These are phyloP conservation scores for Alternaria sp. DNA, from an alignment of 2,329 filamentous ascomycete genomes.

Conservation along the genomic window DNA sequence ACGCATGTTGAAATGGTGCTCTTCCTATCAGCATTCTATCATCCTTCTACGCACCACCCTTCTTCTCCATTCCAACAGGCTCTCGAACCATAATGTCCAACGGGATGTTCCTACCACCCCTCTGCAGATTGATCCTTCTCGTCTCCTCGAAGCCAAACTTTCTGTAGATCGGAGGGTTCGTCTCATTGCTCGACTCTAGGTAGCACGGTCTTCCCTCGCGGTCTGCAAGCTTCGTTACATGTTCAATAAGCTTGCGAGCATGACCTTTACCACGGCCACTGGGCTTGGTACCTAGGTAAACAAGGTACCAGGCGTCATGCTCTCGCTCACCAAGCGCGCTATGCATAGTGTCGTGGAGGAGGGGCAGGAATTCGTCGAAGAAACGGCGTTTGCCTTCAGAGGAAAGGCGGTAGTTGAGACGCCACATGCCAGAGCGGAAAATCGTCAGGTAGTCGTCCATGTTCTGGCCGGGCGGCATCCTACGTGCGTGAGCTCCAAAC, in stretches of 20 bases:
- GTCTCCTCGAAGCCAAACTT: conserved; percentile 76
- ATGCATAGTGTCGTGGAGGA: conserved; percentile 76
- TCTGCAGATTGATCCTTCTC: conserved; percentile 69
- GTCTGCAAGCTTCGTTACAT: conserved; percentile 73
- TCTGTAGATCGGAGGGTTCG: conserved; percentile 75
- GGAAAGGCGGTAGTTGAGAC: conserved; percentile 76
- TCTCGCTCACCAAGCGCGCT: conserved; percentile 73
- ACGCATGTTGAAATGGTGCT: conserved; percentile 38
- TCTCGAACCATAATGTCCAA: conserved; percentile 86
- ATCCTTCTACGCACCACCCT: conserved; percentile 18
- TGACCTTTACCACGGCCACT: conserved; percentile 75
- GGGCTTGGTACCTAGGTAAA: conserved; percentile 81
- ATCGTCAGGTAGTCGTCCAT: conserved; percentile 77
- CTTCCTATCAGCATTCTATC: background rate
- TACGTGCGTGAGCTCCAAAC: conserved; percentile 44
- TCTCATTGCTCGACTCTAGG: conserved; percentile 76
- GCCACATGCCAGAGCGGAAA: conserved; percentile 79
- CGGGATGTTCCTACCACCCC: conserved; percentile 65
- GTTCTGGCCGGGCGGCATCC: conserved; percentile 78
- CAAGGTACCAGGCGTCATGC: conserved; percentile 78
- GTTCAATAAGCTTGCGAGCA: conserved; percentile 72
- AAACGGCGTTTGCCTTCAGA: conserved; percentile 76
- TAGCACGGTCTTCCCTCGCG: conserved; percentile 73
- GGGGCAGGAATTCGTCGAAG: conserved; percentile 78
- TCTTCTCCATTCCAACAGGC: conserved; percentile 54